These are phyloP conservation scores for Dalbergia cochinchinensis DNA, from an alignment of 306 rosid genomes.

Conservation along the genomic window DNA sequence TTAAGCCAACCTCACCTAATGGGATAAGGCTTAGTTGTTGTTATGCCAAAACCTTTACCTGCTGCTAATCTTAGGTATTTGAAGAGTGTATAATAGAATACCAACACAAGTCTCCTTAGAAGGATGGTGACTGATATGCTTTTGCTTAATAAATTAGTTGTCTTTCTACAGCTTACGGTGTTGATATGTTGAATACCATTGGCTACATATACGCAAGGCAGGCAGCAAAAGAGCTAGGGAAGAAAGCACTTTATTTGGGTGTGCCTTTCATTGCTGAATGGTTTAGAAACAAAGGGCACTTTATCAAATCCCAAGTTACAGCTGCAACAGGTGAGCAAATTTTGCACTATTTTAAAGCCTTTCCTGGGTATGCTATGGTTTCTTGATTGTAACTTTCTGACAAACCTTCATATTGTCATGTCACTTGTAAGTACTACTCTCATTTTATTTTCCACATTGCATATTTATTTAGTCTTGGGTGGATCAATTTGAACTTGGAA, in stretches of 20 bases:
- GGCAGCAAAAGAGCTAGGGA: slow-evolving; percentile 96
- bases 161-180: slow-evolving; percentile 84
- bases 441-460: slow-evolving; percentile 14
- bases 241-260: slow-evolving; percentile 94
- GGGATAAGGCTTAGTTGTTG: background rate
- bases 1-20: background rate
- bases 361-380: slow-evolving; percentile 26
- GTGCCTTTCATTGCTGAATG: slow-evolving; percentile 98
- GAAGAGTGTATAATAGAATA: slow-evolving; percentile 31
- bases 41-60: slow-evolving; percentile 6
- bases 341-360: slow-evolving; percentile 35
- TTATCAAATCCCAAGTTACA: slow-evolving; percentile 95
- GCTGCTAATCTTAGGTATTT: slow-evolving; percentile 33
- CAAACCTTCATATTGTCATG: slow-evolving; percentile 32
- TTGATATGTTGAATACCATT: slow-evolving; percentile 92
- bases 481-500: slow-evolving; percentile 26
- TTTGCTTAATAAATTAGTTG: slow-evolving; percentile 44
- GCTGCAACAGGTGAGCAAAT: slow-evolving; percentile 90
- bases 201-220: slow-evolving; percentile 97
- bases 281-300: slow-evolving; percentile 99
- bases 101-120: slow-evolving; percentile 22
- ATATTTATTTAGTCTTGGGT: slow-evolving; percentile 16
- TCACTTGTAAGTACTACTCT: slow-evolving; percentile 1
- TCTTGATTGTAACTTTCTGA: slow-evolving; percentile 36
- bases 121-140: slow-evolving; percentile 24